Evolutionary conservation across 139 green algal genomes (phyloP).

Genomic region (Closterium sp.): DNA sequence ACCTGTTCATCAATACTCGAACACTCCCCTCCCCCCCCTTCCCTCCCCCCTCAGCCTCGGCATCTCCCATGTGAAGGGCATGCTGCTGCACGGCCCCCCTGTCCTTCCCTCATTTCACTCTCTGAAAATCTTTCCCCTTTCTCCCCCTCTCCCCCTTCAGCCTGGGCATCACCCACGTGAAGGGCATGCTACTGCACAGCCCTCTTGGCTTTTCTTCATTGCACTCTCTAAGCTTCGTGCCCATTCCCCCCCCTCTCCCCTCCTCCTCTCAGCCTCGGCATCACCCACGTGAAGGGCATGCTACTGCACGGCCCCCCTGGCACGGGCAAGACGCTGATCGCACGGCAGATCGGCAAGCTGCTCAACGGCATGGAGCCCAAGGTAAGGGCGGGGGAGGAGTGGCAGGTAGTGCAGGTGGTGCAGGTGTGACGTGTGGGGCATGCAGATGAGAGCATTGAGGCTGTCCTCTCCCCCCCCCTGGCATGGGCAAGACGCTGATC

Average conservation of each 20-base stretch:
- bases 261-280: slow-evolving; percentile 69
- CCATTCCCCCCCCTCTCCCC: no score
- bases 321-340: slow-evolving; percentile 99
- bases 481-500: slow-evolving; percentile 98
- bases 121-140: no score
- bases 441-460: no score
- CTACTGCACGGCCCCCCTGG: slow-evolving; percentile 74
- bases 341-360: slow-evolving; percentile 98
- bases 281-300: slow-evolving; percentile 94
- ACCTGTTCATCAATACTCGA: no score
- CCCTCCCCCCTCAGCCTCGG: no score
- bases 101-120: no score
- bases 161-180: slow-evolving; percentile 94
- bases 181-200: slow-evolving; percentile 83
- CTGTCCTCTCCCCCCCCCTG: slow-evolving; percentile 44
- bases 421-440: no score
- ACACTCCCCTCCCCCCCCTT: no score
- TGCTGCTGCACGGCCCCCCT: slow-evolving; percentile 73
- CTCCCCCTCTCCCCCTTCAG: neutral
- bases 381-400: slow-evolving; percentile 11
- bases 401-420: neutral
- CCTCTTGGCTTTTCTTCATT: no score
- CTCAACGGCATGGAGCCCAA: slow-evolving; percentile 98
- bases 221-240: no score
- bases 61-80: slow-evolving; percentile 94